A percentile compares a stretch with the other conserved stretches of the same genome.
Evolutionary conservation across 768 basidiomycete genomes (phyloP).

Genomic region (Naganishia friedmannii): DNA sequence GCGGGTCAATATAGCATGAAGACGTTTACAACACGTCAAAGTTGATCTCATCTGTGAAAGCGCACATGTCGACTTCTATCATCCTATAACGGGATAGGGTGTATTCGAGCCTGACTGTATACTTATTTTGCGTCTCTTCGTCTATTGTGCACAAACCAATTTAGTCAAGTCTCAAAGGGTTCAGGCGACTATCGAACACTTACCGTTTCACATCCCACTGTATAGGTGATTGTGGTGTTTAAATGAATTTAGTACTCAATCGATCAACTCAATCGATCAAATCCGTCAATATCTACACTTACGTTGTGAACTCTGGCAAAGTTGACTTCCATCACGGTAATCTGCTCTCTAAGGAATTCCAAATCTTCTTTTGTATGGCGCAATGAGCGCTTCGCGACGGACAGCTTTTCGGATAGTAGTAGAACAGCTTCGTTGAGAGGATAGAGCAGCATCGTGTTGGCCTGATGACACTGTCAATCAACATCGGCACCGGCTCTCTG

Average conservation of each 20-base stretch:
- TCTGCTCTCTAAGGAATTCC: constrained; percentile 87
- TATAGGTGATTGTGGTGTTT: background rate
- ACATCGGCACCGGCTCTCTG: background rate
- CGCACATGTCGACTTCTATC: background rate
- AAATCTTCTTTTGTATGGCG: constrained; percentile 76
- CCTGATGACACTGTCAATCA: constrained; percentile 58
- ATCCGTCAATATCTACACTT: constrained; percentile 27
- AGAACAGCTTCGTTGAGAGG: constrained; percentile 71
- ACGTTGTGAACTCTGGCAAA: constrained; percentile 88
- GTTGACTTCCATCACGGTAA: constrained; percentile 94
- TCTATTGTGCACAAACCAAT: constrained; percentile 24
- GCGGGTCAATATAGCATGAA: background rate
- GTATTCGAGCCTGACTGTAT: background rate
- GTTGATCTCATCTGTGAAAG: background rate
- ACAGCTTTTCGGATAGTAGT: constrained; percentile 72
- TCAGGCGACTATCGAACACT: background rate
- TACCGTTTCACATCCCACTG: constrained; percentile 37
- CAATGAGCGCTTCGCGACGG: constrained; percentile 65
- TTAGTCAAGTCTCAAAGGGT: background rate
- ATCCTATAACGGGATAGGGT: background rate
- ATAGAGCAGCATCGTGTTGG: constrained; percentile 97
- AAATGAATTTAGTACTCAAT: background rate
- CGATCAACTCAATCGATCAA: too few relatives aligned
- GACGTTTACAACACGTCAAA: background rate
- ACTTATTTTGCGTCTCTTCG: constrained; percentile 13